A percentile compares a stretch with the other conserved stretches of the same genome.
phyloP scores from a whole-genome alignment of 805 yeast genomes.

The Candida sithepensis region DNA sequence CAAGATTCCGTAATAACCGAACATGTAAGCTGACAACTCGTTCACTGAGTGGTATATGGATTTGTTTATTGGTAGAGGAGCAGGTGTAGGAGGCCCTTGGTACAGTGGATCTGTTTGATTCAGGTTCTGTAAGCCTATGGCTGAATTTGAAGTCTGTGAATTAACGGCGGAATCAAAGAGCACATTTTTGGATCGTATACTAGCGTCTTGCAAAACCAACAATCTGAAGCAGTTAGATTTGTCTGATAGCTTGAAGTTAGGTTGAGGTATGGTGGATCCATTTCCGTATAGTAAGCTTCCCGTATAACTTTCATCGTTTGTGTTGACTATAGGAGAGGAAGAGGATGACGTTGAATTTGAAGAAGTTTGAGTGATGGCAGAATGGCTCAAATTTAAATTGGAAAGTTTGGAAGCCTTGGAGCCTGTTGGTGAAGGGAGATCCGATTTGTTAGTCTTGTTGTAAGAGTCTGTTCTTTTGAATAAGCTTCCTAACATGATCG shows the following conservation, averaged over 20 bases:
- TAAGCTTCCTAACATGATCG: conserved; percentile 20
- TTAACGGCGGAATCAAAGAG: conserved; percentile 42
- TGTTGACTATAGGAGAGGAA: conserved; percentile 3
- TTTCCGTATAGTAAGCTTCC: conserved; percentile 47
- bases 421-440: not conserved
- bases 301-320: conserved; percentile 41
- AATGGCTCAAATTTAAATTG: not conserved
- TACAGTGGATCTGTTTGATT: not conserved
- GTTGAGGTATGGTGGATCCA: conserved; percentile 12
- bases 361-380: not conserved
- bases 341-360: conserved; percentile 1
- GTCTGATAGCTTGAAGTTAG: conserved; percentile 21
- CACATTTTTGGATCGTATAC: conserved; percentile 46
- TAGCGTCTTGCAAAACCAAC: conserved; percentile 47
- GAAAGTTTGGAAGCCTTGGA: not conserved
- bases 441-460: not conserved
- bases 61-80: conserved; percentile 16
- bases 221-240: conserved; percentile 34
- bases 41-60: conserved; percentile 38
- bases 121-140: conserved; percentile 1
- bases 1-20: conserved; percentile 52
- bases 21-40: conserved; percentile 50
- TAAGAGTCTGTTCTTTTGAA: conserved; percentile 16
- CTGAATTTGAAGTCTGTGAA: conserved; percentile 1
- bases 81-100: not conserved